These are phyloP conservation scores for Citrus trifoliata DNA, from an alignment of 345 rosid species.

Conservation along the genomic window DNA sequence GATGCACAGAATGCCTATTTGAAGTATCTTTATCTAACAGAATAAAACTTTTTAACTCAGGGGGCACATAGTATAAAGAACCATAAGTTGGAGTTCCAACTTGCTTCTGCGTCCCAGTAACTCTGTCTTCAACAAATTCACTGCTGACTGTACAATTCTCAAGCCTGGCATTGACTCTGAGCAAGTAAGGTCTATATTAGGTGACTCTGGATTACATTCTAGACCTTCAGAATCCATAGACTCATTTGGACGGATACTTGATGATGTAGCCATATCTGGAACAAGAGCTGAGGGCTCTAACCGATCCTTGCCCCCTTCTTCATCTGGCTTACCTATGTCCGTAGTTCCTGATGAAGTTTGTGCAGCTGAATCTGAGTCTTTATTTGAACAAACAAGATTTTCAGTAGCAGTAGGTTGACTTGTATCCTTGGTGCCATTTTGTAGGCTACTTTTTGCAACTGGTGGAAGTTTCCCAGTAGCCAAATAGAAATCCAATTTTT, in stretches of 20 bases:
- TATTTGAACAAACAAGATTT: slow-evolving; percentile 30
- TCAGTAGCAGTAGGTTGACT: slow-evolving; percentile 24
- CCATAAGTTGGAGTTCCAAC: slow-evolving; percentile 46
- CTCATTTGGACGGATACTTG: slow-evolving; percentile 36
- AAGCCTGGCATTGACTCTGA: slow-evolving; percentile 36
- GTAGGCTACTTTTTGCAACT: slow-evolving; percentile 41
- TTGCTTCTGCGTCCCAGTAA: slow-evolving; percentile 21
- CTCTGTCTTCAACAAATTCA: slow-evolving; percentile 27
- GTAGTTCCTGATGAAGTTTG: slow-evolving; percentile 48
- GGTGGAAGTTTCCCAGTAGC: slow-evolving; percentile 75
- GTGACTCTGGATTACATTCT: slow-evolving; percentile 36
- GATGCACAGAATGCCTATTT: slow-evolving; percentile 28
- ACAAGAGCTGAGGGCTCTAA: slow-evolving; percentile 36
- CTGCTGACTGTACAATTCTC: slow-evolving; percentile 25
- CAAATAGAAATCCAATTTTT: slow-evolving; percentile 72
- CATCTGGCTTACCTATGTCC: slow-evolving; percentile 41
- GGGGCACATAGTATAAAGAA: slow-evolving; percentile 55
- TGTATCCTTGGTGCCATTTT: slow-evolving; percentile 37
- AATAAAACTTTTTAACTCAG: slow-evolving; percentile 33
- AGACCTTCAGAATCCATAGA: slow-evolving; percentile 48
- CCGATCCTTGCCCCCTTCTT: slow-evolving; percentile 40
- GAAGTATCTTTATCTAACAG: slow-evolving; percentile 36
- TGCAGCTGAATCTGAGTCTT: slow-evolving; percentile 47
- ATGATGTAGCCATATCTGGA: slow-evolving; percentile 44
- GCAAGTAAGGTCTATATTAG: slow-evolving; percentile 28